These are phyloP conservation scores for Forsythia viridissima DNA, from an alignment of 257 asterid species.

Conservation along the genomic window DNA sequence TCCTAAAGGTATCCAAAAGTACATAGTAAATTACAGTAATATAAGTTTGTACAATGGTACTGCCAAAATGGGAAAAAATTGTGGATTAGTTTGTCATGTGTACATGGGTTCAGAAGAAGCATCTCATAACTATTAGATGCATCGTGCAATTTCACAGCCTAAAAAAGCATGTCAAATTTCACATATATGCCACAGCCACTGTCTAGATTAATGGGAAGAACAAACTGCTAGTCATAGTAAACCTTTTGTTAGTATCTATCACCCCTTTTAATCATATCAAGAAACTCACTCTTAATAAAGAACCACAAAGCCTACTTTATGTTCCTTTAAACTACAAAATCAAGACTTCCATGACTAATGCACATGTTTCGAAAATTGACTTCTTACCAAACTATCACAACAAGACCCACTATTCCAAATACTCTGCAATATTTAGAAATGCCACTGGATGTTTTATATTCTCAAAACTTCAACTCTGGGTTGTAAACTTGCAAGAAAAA, in stretches of 20 bases:
- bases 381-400: constrained; percentile 31
- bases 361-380: constrained; percentile 22
- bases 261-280: not conserved
- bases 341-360: constrained; percentile 25
- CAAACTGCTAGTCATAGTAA: too few species aligned
- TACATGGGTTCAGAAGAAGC: too few species aligned
- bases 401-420: not conserved
- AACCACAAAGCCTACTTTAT: constrained; percentile 14
- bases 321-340: constrained; percentile 10
- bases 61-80: too few species aligned
- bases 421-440: not conserved
- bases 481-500: not conserved
- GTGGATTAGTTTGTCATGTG: too few species aligned
- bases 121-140: too few species aligned
- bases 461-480: not conserved
- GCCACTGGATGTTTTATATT: not conserved
- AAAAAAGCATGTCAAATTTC: too few species aligned
- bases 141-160: too few species aligned
- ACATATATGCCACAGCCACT: too few species aligned
- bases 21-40: too few species aligned
- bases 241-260: not conserved
- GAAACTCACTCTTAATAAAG: constrained; percentile 18
- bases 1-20: too few species aligned
- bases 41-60: too few species aligned
- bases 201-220: too few species aligned